A percentile compares a stretch with the other conserved stretches of the same genome.
These are phyloP conservation scores for Pythium apleroticum DNA, from an alignment of 352 stramenopile species.

Conservation along the genomic window DNA sequence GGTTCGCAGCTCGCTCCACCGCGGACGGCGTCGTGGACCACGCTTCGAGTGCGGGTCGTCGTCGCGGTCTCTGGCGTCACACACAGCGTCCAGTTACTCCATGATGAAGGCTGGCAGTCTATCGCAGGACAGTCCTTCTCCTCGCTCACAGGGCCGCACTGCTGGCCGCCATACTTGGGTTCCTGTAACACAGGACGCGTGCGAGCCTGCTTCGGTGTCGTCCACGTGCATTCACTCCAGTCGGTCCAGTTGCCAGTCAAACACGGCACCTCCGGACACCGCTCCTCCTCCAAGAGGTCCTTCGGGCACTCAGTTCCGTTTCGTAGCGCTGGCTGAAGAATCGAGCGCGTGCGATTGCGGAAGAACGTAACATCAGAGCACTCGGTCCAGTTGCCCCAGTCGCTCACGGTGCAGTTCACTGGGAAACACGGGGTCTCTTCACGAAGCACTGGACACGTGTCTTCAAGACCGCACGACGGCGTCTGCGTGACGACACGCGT, in stretches of 20 bases:
- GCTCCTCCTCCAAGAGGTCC: conserved; percentile 33
- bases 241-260: conserved; percentile 46
- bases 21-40: conserved; percentile 21
- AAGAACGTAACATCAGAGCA: conserved; percentile 41
- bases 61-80: conserved; percentile 37
- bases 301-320: conserved; percentile 40
- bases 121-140: conserved; percentile 43
- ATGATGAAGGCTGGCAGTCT: conserved; percentile 40
- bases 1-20: conserved; percentile 8
- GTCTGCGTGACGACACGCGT: conserved; percentile 43
- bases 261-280: conserved; percentile 40
- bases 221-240: conserved; percentile 44
- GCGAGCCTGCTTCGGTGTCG: conserved; percentile 29
- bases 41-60: conserved; percentile 39
- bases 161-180: conserved; percentile 22
- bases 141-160: conserved; percentile 14
- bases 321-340: conserved; percentile 38
- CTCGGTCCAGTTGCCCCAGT: conserved; percentile 49
- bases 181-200: conserved; percentile 30
- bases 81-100: conserved; percentile 48
- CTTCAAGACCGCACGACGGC: conserved; percentile 25
- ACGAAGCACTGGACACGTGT: conserved; percentile 37
- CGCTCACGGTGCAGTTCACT: conserved; percentile 51
- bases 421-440: conserved; percentile 46
- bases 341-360: conserved; percentile 36